Evolutionary conservation across 805 yeast genomes (phyloP).

Genomic region (Pichia membranifaciens): DNA sequence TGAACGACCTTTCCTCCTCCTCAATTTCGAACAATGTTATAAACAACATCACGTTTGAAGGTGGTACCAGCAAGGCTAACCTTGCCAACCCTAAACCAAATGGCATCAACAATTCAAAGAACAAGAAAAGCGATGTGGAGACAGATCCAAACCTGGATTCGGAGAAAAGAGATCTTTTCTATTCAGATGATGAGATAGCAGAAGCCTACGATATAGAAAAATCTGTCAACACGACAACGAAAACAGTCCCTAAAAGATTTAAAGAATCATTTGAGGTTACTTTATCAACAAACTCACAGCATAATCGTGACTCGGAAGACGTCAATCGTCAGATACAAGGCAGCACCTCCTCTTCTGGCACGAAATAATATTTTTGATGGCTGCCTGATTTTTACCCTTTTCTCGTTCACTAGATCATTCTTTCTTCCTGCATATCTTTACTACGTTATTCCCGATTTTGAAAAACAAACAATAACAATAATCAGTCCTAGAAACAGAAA

Average conservation of each 20-base stretch:
- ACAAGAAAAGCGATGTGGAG: slow-evolving; percentile 1
- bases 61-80: background rate
- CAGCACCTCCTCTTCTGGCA: too few relatives aligned
- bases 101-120: background rate
- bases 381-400: too few relatives aligned
- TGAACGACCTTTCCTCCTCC: slow-evolving; percentile 2
- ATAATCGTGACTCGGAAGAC: too few relatives aligned
- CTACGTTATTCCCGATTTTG: too few relatives aligned
- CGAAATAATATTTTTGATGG: too few relatives aligned
- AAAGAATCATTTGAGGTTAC: slow-evolving; percentile 13
- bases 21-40: slow-evolving; percentile 1
- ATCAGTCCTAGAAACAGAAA: too few relatives aligned
- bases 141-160: background rate
- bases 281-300: background rate
- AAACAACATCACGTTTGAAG: background rate
- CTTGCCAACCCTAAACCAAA: background rate
- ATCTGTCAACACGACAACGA: slow-evolving; percentile 5
- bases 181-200: slow-evolving; percentile 8
- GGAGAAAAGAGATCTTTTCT: background rate
- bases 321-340: too few relatives aligned
- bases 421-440: too few relatives aligned
- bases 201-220: slow-evolving; percentile 10
- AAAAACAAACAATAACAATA: too few relatives aligned
- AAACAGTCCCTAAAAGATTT: slow-evolving; percentile 7
- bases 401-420: too few relatives aligned